Percentiles rank a stretch among this genome's conserved stretches.
These are phyloP conservation scores for Sarocladium oryzae DNA, from an alignment of 2,329 filamentous ascomycete genomes.

Conservation along the genomic window DNA sequence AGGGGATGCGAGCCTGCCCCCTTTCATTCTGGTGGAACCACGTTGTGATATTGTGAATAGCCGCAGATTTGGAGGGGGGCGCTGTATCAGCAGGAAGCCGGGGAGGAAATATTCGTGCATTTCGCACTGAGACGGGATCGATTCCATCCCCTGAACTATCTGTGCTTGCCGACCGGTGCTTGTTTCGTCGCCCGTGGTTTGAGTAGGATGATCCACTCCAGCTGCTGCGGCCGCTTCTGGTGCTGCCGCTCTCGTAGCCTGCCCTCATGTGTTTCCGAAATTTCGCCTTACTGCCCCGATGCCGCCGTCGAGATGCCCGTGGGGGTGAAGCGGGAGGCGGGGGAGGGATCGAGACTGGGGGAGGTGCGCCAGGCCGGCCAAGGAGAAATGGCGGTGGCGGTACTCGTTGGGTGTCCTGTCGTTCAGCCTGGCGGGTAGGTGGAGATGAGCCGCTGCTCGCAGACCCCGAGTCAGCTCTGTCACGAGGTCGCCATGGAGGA, in stretches of 20 bases:
- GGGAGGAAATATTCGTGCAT: not conserved
- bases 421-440: not conserved
- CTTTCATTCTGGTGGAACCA: conserved; percentile 2
- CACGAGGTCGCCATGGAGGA: not conserved
- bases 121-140: not conserved
- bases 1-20: not conserved
- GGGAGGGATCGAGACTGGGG: not conserved
- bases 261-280: no score
- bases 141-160: not conserved
- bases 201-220: not conserved
- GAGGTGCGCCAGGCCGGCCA: not conserved
- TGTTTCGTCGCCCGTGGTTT: not conserved
- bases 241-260: not conserved
- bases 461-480: not conserved
- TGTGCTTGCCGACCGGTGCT: not conserved
- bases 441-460: not conserved
- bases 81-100: not conserved
- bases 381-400: not conserved
- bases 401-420: not conserved
- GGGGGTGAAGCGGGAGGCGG: not conserved
- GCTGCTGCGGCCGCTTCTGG: not conserved
- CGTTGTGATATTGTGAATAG: conserved; percentile 2
- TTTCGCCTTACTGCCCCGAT: not conserved
- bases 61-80: not conserved
- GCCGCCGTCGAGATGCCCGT: not conserved